Evolutionary conservation across 208 protist species (phyloP), one percentile per base, ranked within the genome.

Genomic region (Leishmania tropica): DNA sequence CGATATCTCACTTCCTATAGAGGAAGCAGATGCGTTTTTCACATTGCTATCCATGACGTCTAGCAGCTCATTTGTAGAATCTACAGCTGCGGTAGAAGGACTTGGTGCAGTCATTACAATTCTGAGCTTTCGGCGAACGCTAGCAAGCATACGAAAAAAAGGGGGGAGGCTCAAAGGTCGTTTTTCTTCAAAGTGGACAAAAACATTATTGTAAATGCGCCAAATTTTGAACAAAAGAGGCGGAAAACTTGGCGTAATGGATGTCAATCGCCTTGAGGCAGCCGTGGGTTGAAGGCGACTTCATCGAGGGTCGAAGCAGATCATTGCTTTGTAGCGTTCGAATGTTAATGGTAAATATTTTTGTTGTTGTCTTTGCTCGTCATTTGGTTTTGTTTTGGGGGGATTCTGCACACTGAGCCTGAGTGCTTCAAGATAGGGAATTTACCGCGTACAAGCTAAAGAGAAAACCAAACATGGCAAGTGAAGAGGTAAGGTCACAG

Each of bases 401-500:
- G 19, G 17, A 71, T 71, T 71, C 21, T 47, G 47, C 7, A 42
- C 19, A 2, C 68, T 7, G 68, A 31, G 3, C 48, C 10, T 15
- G 19, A 73, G 6, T 45, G 1, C 40, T 11, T 15, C 28, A 21
- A n/a, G 19, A 31, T 5, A 51, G 13, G 21, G 11, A 73, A 35
- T 0, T 35, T 73, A 15, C 10, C 24, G 1, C 21, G 10, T 51
- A 51, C 21, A 51, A 19, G 8, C 4, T 73, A 51, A 47, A 40
- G 3, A 40, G 28, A 65, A 15, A 42, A 31, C 31, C 10, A 53
- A 67, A 76, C 35, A 81, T 53, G 3, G 68, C n/a, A 24, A 51
- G 42, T 51, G 68, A 47, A 76, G 48, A 81, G 58, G 62, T 54
- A 67, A 53, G 76, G 58, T 70, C 17, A 78, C 42, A 83, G 37